Evolutionary conservation across 306 rosid species (phyloP).

Genomic region (Cucurbita moschata): DNA sequence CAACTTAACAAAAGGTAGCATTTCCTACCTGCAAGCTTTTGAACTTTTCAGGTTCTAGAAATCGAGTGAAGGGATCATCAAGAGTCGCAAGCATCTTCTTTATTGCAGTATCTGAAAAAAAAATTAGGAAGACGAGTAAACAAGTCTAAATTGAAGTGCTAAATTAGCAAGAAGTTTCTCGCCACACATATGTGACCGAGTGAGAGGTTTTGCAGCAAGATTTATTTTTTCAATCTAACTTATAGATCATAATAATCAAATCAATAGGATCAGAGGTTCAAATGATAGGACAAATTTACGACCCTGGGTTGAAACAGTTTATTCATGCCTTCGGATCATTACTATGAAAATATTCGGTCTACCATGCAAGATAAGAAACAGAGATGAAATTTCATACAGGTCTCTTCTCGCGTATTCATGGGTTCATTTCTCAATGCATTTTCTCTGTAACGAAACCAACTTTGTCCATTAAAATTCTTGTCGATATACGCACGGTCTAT

Average conservation of each 20-base stretch:
- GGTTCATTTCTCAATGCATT: conserved; percentile 71
- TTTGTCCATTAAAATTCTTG: conserved; percentile 84
- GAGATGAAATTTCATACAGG: conserved; percentile 44
- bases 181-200: background rate
- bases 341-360: background rate
- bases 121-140: conserved; percentile 3
- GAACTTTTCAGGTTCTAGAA: conserved; percentile 85
- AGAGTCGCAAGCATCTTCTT: conserved; percentile 93
- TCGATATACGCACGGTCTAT: conserved; percentile 91
- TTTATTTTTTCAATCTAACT: background rate
- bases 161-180: no score
- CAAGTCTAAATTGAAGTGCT: background rate
- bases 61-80: conserved; percentile 86
- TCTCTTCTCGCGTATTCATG: conserved; percentile 78
- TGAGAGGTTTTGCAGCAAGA: background rate
- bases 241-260: background rate
- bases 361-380: background rate
- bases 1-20: conserved; percentile 14
- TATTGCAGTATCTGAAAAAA: conserved; percentile 57
- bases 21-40: conserved; percentile 69
- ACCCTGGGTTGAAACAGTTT: background rate
- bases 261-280: background rate
- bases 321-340: background rate
- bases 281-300: background rate
- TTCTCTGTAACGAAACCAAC: conserved; percentile 96